A percentile compares a stretch with the other conserved stretches of the same genome.
phyloP scores from a whole-genome alignment of 305 asterid species.

The Withania somnifera region DNA sequence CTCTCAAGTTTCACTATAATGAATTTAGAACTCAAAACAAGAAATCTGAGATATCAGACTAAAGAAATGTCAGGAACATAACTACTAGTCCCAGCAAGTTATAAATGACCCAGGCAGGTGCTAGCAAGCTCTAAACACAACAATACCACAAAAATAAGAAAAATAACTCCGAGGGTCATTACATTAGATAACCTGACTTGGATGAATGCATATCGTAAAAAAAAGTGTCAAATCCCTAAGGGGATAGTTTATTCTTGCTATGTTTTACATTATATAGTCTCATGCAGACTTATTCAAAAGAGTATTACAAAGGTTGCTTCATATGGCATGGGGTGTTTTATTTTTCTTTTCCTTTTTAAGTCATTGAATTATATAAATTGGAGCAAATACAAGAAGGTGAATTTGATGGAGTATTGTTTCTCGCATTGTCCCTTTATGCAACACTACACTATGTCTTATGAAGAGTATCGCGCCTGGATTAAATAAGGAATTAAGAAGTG shows the following conservation, averaged over 20 bases:
- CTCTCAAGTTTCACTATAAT: too few species aligned
- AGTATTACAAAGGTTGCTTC: neutral
- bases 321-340: neutral
- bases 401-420: constrained; percentile 65
- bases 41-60: too few species aligned
- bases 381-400: neutral
- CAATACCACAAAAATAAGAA: too few species aligned
- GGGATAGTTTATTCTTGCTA: neutral
- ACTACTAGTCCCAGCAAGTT: too few species aligned
- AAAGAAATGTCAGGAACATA: too few species aligned
- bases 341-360: neutral
- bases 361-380: neutral
- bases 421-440: constrained; percentile 87
- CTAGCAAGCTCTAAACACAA: too few species aligned
- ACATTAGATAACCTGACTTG: neutral
- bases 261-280: neutral
- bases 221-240: neutral
- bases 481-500: constrained; percentile 38
- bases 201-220: neutral
- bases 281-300: neutral
- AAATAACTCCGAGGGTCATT: too few species aligned
- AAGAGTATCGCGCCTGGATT: constrained; percentile 74
- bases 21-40: too few species aligned
- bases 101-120: too few species aligned
- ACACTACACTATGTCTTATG: constrained; percentile 90